Conservation (phyloP, 2,329 filamentous ascomycete species). For the Zymoseptoria crescenta region DNA sequence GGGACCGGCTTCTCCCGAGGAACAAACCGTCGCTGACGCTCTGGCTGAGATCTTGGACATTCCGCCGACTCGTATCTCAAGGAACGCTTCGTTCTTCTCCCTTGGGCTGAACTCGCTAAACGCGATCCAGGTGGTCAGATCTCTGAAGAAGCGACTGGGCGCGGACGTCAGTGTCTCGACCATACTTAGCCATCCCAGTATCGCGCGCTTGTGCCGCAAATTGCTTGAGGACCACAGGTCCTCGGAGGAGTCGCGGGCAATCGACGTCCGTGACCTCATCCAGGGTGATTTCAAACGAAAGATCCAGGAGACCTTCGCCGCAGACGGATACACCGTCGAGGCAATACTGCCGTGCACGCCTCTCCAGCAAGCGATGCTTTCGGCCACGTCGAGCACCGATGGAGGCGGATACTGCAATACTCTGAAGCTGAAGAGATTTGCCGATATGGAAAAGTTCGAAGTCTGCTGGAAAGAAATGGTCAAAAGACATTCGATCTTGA, state of each 20-base stretch:
- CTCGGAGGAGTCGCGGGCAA: neutral
- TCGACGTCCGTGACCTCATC: slow-evolving; percentile 3
- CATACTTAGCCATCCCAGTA: slow-evolving; percentile 59
- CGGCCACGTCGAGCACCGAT: slow-evolving; percentile 40
- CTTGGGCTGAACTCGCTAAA: slow-evolving; percentile 58
- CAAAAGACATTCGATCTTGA: slow-evolving; percentile 63
- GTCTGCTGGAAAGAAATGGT: slow-evolving; percentile 56
- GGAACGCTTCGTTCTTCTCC: slow-evolving; percentile 66
- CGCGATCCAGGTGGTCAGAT: slow-evolving; percentile 61
- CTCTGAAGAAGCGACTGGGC: slow-evolving; percentile 44
- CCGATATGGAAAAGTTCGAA: slow-evolving; percentile 45
- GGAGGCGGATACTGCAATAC: slow-evolving; percentile 62
- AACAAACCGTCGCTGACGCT: slow-evolving; percentile 48
- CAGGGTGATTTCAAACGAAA: slow-evolving; percentile 2
- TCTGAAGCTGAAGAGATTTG: slow-evolving; percentile 54
- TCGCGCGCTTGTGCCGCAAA: slow-evolving; percentile 47
- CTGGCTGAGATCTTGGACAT: slow-evolving; percentile 47
- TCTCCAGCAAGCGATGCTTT: slow-evolving; percentile 81
- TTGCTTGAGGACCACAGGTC: neutral
- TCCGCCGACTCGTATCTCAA: slow-evolving; percentile 42
- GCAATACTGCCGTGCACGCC: slow-evolving; percentile 73
- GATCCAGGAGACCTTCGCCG: slow-evolving; percentile 3
- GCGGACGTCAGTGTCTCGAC: slow-evolving; percentile 56
- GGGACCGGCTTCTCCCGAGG: slow-evolving; percentile 47
- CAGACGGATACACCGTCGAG: slow-evolving; percentile 32